Evolutionary conservation across 331 rosid species (phyloP), one percentile per base, ranked within the genome.

Genomic region (Erythrophleum ivorense): DNA sequence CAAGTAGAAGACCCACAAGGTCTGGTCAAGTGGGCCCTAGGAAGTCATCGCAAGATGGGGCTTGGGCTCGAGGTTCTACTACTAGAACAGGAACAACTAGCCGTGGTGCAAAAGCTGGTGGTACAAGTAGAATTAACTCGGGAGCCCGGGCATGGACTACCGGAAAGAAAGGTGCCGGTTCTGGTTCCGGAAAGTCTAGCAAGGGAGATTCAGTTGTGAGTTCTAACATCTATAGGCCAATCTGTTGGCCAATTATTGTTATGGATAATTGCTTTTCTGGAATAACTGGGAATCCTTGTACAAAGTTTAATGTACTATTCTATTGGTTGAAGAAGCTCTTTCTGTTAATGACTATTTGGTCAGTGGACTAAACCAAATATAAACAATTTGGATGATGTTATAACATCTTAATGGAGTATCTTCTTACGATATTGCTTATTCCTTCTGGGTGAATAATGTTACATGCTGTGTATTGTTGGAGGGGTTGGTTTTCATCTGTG

Each of bases 21-120:
- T 75, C 88, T 78, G 91, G 92, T 69, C 92, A 82, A 80, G 89
- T 80, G 60, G 90, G 90, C 73, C 82, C 29, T 71, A 88, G 94
- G 87, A 91, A 88, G 84, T 91, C 94, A n/a, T 90, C 97, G 5
- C 91, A 91, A 81, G 97, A 91, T 82, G 97, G 91, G 43, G 55
- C 86, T 31, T 91, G 94, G 94, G 89, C 88, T 46, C 94, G 94
- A 60, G 87, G 97, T 79, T 46, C 97, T 85, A 79, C 72, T 38
- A 43, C 92, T 24, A 86, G 87, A 88, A 57, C 91, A 1, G 87
- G 82, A 69, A 16, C 91, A 48, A 82, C 92, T 13, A 77, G 80
- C 11, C 97, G 94, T n/a, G 90, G 88, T 66, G 86, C 92, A 67
- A 91, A 86, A 82, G 50, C 85, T 67, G 88, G 88, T 71, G 87